Evolutionary conservation across 2,329 filamentous ascomycete species (phyloP).

Genomic region (Nemania abortiva): DNA sequence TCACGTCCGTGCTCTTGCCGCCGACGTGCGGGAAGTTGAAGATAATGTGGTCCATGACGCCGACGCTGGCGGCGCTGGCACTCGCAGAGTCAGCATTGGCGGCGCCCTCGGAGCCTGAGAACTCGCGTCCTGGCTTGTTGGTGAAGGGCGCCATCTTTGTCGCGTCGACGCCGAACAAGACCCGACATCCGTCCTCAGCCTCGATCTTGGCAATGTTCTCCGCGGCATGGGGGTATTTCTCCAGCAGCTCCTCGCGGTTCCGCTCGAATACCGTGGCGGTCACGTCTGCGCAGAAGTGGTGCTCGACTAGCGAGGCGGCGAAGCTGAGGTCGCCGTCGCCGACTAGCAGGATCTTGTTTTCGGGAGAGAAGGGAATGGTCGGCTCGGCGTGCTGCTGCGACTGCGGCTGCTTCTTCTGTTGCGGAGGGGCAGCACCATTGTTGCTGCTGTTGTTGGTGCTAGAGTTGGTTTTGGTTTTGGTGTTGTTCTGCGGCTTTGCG

Average conservation of each 20-base stretch:
- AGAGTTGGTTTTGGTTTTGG: conserved; percentile 33
- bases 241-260: conserved; percentile 65
- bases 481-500: conserved; percentile 27
- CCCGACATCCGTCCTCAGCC: conserved; percentile 53
- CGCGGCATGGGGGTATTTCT: conserved; percentile 80
- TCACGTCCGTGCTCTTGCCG: conserved; percentile 91
- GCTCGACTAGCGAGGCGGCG: conserved; percentile 72
- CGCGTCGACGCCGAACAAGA: conserved; percentile 76
- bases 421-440: conserved; percentile 28
- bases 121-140: conserved; percentile 52
- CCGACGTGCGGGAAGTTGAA: conserved; percentile 99
- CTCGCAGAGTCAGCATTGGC: background rate
- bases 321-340: conserved; percentile 88
- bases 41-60: conserved; percentile 78
- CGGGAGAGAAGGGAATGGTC: conserved; percentile 74
- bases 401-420: conserved; percentile 39
- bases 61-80: conserved; percentile 11
- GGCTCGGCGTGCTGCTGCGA: conserved; percentile 56
- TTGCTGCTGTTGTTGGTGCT: conserved; percentile 17
- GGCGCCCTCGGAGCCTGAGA: background rate
- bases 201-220: conserved; percentile 69
- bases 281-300: conserved; percentile 75
- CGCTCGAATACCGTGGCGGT: conserved; percentile 78
- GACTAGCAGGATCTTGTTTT: conserved; percentile 78
- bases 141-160: conserved; percentile 68